Evolutionary conservation across 2,329 filamentous ascomycete species (phyloP), one percentile per base, ranked within the genome.

Genomic region (Stagonosporopsis tanaceti): DNA sequence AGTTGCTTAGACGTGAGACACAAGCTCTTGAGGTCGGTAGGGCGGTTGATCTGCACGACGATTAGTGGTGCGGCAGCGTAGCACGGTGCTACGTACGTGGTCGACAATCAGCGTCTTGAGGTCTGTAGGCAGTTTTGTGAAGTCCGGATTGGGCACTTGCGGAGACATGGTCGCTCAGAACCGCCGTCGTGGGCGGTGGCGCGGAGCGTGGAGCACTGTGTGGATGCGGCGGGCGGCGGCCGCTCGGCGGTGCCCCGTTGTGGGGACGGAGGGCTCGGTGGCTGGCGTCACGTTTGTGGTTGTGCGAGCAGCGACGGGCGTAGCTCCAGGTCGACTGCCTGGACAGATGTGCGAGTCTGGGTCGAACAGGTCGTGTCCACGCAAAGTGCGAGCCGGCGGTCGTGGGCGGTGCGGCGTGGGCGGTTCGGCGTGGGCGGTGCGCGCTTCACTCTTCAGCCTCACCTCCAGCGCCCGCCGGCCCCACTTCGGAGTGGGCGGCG

Each of bases 1-100:
- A 82, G 71, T 54, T 80, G 75, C 55, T 79, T 80, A 69, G 76
- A 80, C 6, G 77, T 75, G 35, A 82, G 77, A 60, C 80, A 82
- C 41, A 82, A 67, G 52, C 74, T 79, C 59, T 78, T 78, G 64
- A 82, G 78, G 59, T 82, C 79, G 56, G 78, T 79, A 4, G 80
- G 80, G 15, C 80, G 79, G 45, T 66, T 75, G 51, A 82, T 71
- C 77, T 81, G 53, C 4, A 25, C 8, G 11, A 28, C 38, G 30
- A 8, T 57, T 17, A 61, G 60, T 44, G 38, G 28, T 20, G 37
- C 32, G 41, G 38, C 22, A 14, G 22, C 12, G 45, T 45, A 9
- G 35, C 38, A 46, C 32, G n/a, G 17, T 24, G n/a, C 30, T 24
- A 70, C 73, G 65, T 65, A 76, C 73, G 65, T 77, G 75, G 44